phyloP scores from a whole-genome alignment of 2,329 filamentous ascomycete species.

The Trichophyton rubrum region DNA sequence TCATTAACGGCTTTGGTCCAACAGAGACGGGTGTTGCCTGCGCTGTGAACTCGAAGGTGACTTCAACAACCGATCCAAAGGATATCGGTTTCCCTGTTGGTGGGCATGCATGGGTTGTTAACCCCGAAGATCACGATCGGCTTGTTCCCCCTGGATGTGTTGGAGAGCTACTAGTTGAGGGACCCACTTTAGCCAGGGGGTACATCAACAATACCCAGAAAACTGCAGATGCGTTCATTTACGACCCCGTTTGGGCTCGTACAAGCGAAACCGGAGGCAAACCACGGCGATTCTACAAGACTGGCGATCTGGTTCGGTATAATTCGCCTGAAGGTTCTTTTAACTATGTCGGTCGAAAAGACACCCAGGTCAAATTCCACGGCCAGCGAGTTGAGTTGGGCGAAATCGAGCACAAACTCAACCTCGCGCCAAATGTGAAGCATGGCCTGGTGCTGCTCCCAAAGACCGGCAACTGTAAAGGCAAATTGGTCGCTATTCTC shows the following conservation, averaged over 20 bases:
- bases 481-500: constrained; percentile 23
- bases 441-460: constrained; percentile 28
- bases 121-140: constrained; percentile 27
- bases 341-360: constrained; percentile 46
- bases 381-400: constrained; percentile 53
- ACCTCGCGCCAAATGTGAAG: constrained; percentile 20
- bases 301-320: constrained; percentile 30
- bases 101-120: constrained; percentile 29
- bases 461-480: constrained; percentile 24
- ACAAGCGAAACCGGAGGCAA: background rate
- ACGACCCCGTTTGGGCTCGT: constrained; percentile 42
- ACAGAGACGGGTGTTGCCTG: constrained; percentile 30
- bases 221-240: constrained; percentile 47
- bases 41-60: constrained; percentile 24
- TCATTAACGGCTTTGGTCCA: constrained; percentile 35
- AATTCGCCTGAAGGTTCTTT: constrained; percentile 26
- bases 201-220: constrained; percentile 49
- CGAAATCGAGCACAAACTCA: constrained; percentile 36
- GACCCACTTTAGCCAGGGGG: constrained; percentile 48
- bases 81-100: constrained; percentile 27
- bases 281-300: constrained; percentile 29
- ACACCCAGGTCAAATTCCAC: constrained; percentile 55
- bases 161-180: constrained; percentile 29
- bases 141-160: constrained; percentile 32
- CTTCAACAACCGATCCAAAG: constrained; percentile 21